Evolutionary conservation across 371 early-diverging fungal genomes (phyloP).

Genomic region (Ecytonucleospora hepatopenaei): DNA sequence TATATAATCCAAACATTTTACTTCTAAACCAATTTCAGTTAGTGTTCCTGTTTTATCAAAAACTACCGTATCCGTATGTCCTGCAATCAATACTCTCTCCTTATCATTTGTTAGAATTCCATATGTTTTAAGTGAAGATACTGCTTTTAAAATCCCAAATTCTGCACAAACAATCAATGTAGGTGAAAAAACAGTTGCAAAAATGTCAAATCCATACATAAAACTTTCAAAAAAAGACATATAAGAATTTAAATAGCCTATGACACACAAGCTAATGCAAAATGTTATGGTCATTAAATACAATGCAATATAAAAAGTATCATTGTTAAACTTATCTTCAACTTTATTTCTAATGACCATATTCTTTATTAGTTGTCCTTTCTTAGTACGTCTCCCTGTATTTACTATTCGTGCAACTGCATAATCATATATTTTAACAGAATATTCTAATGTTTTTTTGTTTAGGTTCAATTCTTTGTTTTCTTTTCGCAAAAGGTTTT

Average conservation of each 20-base stretch:
- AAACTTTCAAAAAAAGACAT: conserved; percentile 69
- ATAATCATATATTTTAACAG: conserved; percentile 39
- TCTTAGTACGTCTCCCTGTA: conserved; percentile 88
- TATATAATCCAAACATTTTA: conserved; percentile 67
- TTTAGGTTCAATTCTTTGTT: neutral
- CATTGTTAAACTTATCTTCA: conserved; percentile 78
- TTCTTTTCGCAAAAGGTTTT: conserved; percentile 14
- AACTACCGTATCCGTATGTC: conserved; percentile 79
- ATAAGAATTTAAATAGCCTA: neutral
- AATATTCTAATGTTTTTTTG: neutral
- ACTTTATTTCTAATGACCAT: conserved; percentile 84
- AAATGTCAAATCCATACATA: conserved; percentile 66
- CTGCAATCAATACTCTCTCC: conserved; percentile 79
- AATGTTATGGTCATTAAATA: neutral
- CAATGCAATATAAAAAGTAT: conserved; percentile 57
- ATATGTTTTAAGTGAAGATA: conserved; percentile 65
- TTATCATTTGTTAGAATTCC: conserved; percentile 82
- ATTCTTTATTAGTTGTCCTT: conserved; percentile 77
- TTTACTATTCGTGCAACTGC: conserved; percentile 70
- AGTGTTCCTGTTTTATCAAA: conserved; percentile 99
- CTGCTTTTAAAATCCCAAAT: conserved; percentile 83
- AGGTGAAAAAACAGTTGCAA: conserved; percentile 48
- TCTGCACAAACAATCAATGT: conserved; percentile 80
- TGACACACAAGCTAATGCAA: neutral
- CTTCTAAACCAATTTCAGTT: conserved; percentile 89